phyloP scores from a whole-genome alignment of 805 yeast species.

The Priceomyces medius region DNA sequence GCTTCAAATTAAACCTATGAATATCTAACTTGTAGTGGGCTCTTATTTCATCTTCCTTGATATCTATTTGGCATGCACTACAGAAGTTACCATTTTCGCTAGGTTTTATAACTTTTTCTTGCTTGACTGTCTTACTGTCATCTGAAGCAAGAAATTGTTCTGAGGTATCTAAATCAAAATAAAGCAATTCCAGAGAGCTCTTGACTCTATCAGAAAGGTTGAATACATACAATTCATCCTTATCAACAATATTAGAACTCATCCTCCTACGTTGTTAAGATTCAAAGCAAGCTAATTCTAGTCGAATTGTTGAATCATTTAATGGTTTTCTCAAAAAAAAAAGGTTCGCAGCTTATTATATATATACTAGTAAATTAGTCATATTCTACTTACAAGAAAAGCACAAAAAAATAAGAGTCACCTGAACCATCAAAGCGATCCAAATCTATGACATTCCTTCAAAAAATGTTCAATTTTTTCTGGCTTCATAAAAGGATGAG shows the following conservation, averaged over 20 bases:
- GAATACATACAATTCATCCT: slow-evolving; percentile 48
- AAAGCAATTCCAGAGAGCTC: slow-evolving; percentile 49
- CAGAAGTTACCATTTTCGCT: neutral
- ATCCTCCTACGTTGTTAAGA: too few species aligned
- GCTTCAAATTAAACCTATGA: slow-evolving; percentile 58
- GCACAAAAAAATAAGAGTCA: neutral
- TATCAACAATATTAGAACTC: neutral
- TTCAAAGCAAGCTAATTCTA: too few species aligned
- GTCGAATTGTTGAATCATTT: too few species aligned
- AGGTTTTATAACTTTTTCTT: neutral
- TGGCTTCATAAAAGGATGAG: slow-evolving; percentile 97
- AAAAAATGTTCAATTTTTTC: slow-evolving; percentile 82
- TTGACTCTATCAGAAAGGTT: slow-evolving; percentile 40
- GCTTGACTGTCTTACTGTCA: neutral
- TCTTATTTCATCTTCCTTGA: slow-evolving; percentile 17
- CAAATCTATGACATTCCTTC: slow-evolving; percentile 82
- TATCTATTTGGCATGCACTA: slow-evolving; percentile 5
- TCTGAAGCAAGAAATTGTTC: slow-evolving; percentile 17
- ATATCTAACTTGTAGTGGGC: slow-evolving; percentile 58
- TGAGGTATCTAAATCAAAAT: slow-evolving; percentile 52
- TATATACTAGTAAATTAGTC: neutral
- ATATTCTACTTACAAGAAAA: neutral
- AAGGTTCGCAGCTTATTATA: neutral
- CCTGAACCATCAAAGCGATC: slow-evolving; percentile 37
- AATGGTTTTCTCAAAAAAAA: neutral